Evolutionary conservation across 2,329 filamentous ascomycete species (phyloP).

Genomic region (Gaeumannomyces tritici): DNA sequence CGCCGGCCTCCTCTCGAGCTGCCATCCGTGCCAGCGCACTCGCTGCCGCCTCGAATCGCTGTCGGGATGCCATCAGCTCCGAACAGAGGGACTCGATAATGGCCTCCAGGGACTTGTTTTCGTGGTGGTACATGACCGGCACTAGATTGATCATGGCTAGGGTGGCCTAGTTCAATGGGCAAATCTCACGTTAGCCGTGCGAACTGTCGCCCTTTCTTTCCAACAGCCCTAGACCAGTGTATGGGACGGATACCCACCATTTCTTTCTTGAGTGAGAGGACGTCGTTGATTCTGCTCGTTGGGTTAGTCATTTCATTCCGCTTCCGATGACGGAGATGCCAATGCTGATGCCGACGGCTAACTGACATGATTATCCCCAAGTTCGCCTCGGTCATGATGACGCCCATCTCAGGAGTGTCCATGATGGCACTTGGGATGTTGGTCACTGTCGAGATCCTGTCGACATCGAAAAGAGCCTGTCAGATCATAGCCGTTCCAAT

Average conservation of each 20-base stretch:
- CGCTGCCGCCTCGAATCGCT: constrained; percentile 2
- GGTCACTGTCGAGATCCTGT: constrained; percentile 8
- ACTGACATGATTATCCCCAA: constrained; percentile 12
- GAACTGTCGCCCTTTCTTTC: too few relatives aligned
- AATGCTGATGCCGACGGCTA: too few relatives aligned
- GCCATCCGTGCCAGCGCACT: background rate
- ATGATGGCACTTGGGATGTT: constrained; percentile 9
- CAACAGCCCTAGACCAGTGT: too few relatives aligned
- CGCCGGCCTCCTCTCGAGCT: background rate
- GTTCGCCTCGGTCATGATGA: constrained; percentile 9
- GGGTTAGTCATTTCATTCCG: background rate
- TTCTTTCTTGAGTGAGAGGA: constrained; percentile 14
- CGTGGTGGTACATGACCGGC: constrained; percentile 10
- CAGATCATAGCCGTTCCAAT: background rate
- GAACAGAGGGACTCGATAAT: background rate
- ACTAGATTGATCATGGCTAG: constrained; percentile 11
- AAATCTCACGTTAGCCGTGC: background rate
- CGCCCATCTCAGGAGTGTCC: constrained; percentile 11
- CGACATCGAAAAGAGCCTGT: background rate
- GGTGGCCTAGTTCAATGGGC: constrained; percentile 7
- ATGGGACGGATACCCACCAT: constrained; percentile 6
- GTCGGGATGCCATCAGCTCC: background rate
- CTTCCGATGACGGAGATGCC: background rate
- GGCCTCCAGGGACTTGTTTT: constrained; percentile 2
- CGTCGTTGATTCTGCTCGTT: constrained; percentile 10